Conservation (phyloP, 768 basidiomycete species). For the Boletus reticulatus region DNA sequence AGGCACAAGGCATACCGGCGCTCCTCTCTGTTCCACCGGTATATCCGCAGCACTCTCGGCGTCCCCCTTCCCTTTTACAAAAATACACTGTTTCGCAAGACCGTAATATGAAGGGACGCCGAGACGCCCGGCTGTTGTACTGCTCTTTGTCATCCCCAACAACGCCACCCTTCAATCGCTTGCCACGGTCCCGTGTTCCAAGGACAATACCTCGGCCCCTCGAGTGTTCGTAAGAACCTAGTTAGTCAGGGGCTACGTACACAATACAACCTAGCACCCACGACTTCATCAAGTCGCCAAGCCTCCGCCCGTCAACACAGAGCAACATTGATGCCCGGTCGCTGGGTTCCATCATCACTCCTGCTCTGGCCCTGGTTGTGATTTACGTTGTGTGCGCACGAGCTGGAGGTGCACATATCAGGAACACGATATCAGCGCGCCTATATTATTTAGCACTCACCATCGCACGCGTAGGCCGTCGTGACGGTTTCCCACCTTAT, state of each 20-base stretch:
- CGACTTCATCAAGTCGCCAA: not conserved
- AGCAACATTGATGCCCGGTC: not conserved
- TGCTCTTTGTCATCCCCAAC: not conserved
- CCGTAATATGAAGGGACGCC: not conserved
- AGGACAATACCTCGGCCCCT: not conserved
- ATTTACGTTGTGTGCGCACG: conserved; percentile 21
- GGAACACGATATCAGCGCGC: not conserved
- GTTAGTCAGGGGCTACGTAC: not conserved
- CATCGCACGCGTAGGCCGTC: not conserved
- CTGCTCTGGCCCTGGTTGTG: conserved; percentile 9
- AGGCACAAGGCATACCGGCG: not conserved
- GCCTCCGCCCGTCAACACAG: not conserved
- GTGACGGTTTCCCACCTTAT: conserved; percentile 9
- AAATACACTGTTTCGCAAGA: not conserved
- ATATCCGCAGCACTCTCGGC: not conserved
- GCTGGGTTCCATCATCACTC: not conserved
- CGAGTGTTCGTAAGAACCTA: not conserved
- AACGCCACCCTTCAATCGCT: not conserved
- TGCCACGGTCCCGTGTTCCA: not conserved
- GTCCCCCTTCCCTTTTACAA: not conserved
- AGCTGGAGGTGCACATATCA: not conserved
- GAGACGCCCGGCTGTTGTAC: too few species aligned
- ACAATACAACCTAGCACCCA: too few species aligned
- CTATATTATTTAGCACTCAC: not conserved
- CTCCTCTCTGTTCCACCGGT: too few species aligned